Percentiles rank a stretch among this genome's conserved stretches.
phyloP scores from a whole-genome alignment of 768 basidiomycete species.

The Amanita brunnescens region DNA sequence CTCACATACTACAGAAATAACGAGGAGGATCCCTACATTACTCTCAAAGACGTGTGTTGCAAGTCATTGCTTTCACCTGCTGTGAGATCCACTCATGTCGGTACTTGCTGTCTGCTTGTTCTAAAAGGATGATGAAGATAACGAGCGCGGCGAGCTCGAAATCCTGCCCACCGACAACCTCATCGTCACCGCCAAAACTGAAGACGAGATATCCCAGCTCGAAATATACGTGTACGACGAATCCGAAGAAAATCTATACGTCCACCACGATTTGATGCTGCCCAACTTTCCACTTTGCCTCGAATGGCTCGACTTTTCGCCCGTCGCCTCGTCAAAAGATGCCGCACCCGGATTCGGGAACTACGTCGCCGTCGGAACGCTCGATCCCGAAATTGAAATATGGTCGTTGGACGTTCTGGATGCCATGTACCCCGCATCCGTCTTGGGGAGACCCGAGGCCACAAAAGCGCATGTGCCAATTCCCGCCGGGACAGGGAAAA shows the following conservation, averaged over 20 bases:
- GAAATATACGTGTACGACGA: constrained; percentile 97
- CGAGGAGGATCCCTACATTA: constrained; percentile 94
- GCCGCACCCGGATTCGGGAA: constrained; percentile 49
- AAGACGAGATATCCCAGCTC: constrained; percentile 92
- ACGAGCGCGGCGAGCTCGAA: constrained; percentile 86
- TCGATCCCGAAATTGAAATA: constrained; percentile 98
- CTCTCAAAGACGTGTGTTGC: constrained; percentile 74
- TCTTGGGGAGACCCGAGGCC: constrained; percentile 85
- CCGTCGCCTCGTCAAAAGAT: constrained; percentile 35
- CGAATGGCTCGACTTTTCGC: constrained; percentile 98
- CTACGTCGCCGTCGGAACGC: constrained; percentile 93
- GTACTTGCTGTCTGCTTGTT: constrained; percentile 5
- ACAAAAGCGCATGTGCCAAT: constrained; percentile 71
- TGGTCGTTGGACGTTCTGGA: constrained; percentile 95
- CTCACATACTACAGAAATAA: constrained; percentile 87
- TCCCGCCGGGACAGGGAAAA: constrained; percentile 89
- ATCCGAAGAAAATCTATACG: constrained; percentile 82
- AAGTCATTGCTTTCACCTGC: constrained; percentile 6
- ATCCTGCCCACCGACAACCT: constrained; percentile 88
- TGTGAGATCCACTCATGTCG: not conserved
- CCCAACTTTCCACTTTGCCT: constrained; percentile 97
- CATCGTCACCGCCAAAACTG: constrained; percentile 87
- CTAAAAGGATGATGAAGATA: constrained; percentile 59
- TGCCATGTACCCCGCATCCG: constrained; percentile 85
- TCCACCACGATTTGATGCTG: constrained; percentile 96